Evolutionary conservation across 2,329 filamentous ascomycete genomes (phyloP).

Genomic region (Lachnellula subtilissima): DNA sequence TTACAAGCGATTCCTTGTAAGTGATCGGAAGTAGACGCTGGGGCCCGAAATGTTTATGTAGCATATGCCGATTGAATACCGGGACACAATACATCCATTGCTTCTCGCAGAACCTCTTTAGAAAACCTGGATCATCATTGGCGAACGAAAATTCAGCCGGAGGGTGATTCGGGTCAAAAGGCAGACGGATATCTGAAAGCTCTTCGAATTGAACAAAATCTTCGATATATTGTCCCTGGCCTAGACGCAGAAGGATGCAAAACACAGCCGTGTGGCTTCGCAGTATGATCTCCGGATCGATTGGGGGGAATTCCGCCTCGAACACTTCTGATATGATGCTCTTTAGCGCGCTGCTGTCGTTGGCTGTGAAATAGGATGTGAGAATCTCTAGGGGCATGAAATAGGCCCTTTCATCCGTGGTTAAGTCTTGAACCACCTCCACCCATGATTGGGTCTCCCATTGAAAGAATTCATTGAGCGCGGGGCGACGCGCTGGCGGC

Average conservation of each 20-base stretch:
- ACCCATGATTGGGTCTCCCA: conserved; percentile 20
- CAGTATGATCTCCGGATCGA: conserved; percentile 19
- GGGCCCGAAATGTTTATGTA: conserved; percentile 20
- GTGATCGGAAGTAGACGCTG: conserved; percentile 28
- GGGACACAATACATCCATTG: conserved; percentile 30
- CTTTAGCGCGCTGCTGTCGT: conserved; percentile 11
- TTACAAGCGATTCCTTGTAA: conserved; percentile 12
- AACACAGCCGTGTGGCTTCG: conserved; percentile 18
- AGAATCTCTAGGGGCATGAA: conserved; percentile 20
- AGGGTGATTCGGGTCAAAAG: conserved; percentile 20
- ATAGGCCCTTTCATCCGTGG: conserved; percentile 9
- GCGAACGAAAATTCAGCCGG: conserved; percentile 18
- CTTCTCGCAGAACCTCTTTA: conserved; percentile 25
- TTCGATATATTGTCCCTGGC: conserved; percentile 6
- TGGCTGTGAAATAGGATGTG: conserved; percentile 16
- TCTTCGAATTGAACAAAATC: conserved; percentile 9
- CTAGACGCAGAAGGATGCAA: conserved; percentile 3
- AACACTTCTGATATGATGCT: conserved; percentile 18
- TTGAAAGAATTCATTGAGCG: conserved; percentile 18
- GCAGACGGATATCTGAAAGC: conserved; percentile 19
- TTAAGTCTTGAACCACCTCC: conserved; percentile 12
- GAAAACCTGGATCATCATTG: conserved; percentile 15
- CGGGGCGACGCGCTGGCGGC: conserved; percentile 5
- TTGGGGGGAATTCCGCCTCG: conserved; percentile 11
- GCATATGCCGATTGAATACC: conserved; percentile 18